Evolutionary conservation across 306 rosid species (phyloP), one percentile per base, ranked within the genome.

Genomic region (Vachellia collinsii): DNA sequence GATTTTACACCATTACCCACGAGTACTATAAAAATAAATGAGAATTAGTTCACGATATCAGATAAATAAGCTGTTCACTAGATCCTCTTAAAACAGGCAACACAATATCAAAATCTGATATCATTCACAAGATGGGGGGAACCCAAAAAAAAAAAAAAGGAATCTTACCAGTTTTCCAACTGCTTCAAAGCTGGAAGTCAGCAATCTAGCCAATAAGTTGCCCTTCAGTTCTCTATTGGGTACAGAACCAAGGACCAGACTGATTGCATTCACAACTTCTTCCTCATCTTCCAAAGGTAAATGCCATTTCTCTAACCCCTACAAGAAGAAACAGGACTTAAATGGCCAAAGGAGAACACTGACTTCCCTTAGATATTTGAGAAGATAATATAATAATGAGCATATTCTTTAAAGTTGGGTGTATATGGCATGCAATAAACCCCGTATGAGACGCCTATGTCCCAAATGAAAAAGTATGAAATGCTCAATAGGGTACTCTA

Each of bases 241-340:
- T 84, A 94, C 85, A 67, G 97, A 93, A 77, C 97, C 90, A 81
- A 94, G 92, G 72, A 94, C 85, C 81, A 87, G 83, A 86, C 97
- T 91, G 79, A 94, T 84, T 48, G 97, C 97, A 73, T 90, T 88
- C 81, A 94, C 89, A 73, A 94, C 92, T 87, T 94, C 99, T 84
- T 93, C 99, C 89, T 94, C 99, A 29, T 92, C 97, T 88, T 94
- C 97, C 89, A 93, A 80, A 80, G 97, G 85, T 37, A 94, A 89
- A 87, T 88, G 89, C 89, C 93, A 88, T 85, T 91, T 91, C 70
- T 91, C 97, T 90, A 94, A 77, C 67, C 89, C 91, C 99, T 94
- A 80, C 61, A 81, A 72, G 70, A 67, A 38, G 48, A 66, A 50
- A 77, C 59, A 67, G 70, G 11, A 79, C 65, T 80, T 56, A 74